Evolutionary conservation across 352 stramenopile species (phyloP).

Genomic region (Globisporangium irregulare): DNA sequence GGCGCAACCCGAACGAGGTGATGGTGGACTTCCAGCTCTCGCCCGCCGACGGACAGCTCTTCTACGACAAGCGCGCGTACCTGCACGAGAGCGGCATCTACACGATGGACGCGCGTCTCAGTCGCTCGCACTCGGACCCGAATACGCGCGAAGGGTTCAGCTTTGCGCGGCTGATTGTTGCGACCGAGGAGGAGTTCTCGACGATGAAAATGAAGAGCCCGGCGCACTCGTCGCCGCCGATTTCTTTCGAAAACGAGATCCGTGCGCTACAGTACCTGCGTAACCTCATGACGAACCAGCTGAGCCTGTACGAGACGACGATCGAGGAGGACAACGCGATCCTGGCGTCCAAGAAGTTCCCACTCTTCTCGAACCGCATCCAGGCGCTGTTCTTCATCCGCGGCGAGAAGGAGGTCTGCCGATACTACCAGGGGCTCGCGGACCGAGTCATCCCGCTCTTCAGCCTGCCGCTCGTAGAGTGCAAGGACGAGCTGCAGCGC

Average conservation of each 20-base stretch:
- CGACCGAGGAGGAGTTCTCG: slow-evolving; percentile 82
- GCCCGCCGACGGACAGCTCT: slow-evolving; percentile 59
- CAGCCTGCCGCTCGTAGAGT: slow-evolving; percentile 58
- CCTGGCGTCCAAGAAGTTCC: slow-evolving; percentile 74
- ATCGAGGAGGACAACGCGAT: slow-evolving; percentile 86
- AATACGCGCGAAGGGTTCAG: slow-evolving; percentile 87
- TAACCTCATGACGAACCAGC: slow-evolving; percentile 76
- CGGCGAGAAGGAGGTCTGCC: slow-evolving; percentile 87
- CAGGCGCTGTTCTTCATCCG: slow-evolving; percentile 88
- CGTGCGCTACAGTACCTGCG: slow-evolving; percentile 69
- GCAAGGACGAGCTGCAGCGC: slow-evolving; percentile 66
- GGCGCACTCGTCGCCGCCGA: slow-evolving; percentile 69
- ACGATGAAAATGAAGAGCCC: slow-evolving; percentile 79
- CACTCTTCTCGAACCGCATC: slow-evolving; percentile 85
- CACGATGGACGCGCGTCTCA: slow-evolving; percentile 84
- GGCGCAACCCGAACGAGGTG: slow-evolving; percentile 98
- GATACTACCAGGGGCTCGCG: slow-evolving; percentile 76
- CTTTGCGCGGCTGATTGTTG: slow-evolving; percentile 82
- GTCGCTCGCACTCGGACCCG: slow-evolving; percentile 77
- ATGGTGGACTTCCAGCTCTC: slow-evolving; percentile 82
- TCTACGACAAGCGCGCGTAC: slow-evolving; percentile 84
- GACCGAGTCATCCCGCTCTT: slow-evolving; percentile 86
- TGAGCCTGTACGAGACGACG: slow-evolving; percentile 79
- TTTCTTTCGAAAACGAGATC: slow-evolving; percentile 87
- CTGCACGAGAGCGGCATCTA: slow-evolving; percentile 85